These are phyloP conservation scores for Wickerhamiella nectarea DNA, from an alignment of 805 yeast species.

Conservation along the genomic window DNA sequence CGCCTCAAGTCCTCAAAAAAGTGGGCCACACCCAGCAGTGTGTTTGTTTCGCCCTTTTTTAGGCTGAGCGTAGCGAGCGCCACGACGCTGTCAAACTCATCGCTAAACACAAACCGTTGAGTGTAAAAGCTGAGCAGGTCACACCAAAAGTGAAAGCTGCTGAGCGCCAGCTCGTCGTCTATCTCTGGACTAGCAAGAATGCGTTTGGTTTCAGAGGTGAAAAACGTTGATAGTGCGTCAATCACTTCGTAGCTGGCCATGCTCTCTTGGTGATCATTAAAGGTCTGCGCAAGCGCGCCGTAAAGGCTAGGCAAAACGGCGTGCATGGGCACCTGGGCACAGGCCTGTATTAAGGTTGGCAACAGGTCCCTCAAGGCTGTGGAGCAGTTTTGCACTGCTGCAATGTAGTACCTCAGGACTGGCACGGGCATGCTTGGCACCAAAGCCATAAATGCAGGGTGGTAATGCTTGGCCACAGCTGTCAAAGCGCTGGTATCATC, in stretches of 20 bases:
- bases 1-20: conserved; percentile 62
- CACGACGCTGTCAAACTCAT: conserved; percentile 2
- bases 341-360: conserved; percentile 5
- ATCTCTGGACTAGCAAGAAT: conserved; percentile 11
- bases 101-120: conserved; percentile 12
- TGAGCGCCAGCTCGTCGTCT: conserved; percentile 3
- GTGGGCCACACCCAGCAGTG: conserved; percentile 56
- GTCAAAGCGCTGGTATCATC: conserved; percentile 23
- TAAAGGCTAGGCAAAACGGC: conserved; percentile 14
- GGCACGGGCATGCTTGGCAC: neutral
- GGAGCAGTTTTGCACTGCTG: conserved; percentile 14
- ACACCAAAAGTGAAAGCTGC: conserved; percentile 17
- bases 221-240: conserved; percentile 17
- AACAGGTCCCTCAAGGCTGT: conserved; percentile 9
- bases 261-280: conserved; percentile 18
- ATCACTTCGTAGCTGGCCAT: conserved; percentile 31
- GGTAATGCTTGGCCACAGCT: conserved; percentile 19
- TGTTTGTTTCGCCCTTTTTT: conserved; percentile 51
- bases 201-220: neutral
- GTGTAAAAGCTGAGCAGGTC: conserved; percentile 15
- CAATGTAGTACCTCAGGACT: conserved; percentile 13
- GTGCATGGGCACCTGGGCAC: conserved; percentile 5
- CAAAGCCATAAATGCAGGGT: conserved; percentile 10
- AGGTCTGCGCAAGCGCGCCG: conserved; percentile 14
- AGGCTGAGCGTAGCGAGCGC: conserved; percentile 25